Conservation (phyloP, 106 monocot species). For the Triglochin maritima region DNA sequence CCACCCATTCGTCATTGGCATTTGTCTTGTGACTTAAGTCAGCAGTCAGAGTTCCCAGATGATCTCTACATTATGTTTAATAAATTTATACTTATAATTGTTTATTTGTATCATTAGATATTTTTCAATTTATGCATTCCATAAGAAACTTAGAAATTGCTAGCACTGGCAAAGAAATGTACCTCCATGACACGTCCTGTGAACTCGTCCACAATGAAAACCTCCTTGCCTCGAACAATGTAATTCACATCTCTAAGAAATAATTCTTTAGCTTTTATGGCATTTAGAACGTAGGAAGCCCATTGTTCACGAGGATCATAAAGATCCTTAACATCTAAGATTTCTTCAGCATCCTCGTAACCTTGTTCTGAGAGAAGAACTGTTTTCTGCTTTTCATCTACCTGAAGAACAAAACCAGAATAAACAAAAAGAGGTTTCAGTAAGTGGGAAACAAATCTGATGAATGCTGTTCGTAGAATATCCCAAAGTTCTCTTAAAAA, state of each 20-base stretch:
- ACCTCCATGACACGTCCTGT: conserved; percentile 98
- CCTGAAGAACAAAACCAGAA: conserved; percentile 25
- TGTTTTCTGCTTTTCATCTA: conserved; percentile 97
- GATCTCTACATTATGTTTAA: too few species aligned
- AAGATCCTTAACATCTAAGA: conserved; percentile 86
- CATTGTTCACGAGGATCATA: conserved; percentile 96
- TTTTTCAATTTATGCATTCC: too few species aligned
- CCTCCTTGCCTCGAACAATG: conserved; percentile 84
- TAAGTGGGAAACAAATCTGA: background rate
- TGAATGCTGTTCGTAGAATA: too few species aligned
- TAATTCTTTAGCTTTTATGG: conserved; percentile 95
- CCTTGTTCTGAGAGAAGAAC: conserved; percentile 92
- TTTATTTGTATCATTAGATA: too few species aligned
- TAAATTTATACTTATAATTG: too few species aligned
- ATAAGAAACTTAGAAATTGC: too few species aligned
- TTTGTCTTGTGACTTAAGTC: too few species aligned
- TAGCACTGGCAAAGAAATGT: too few species aligned
- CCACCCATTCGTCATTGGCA: too few species aligned
- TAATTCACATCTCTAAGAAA: conserved; percentile 96
- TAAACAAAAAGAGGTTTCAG: background rate
- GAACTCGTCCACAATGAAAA: conserved; percentile 96
- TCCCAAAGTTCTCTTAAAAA: too few species aligned
- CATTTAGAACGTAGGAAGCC: conserved; percentile 85
- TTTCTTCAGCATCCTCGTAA: conserved; percentile 93
- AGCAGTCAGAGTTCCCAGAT: too few species aligned